These are phyloP conservation scores for Suillus bovinus DNA, from an alignment of 768 basidiomycete genomes.

Conservation along the genomic window DNA sequence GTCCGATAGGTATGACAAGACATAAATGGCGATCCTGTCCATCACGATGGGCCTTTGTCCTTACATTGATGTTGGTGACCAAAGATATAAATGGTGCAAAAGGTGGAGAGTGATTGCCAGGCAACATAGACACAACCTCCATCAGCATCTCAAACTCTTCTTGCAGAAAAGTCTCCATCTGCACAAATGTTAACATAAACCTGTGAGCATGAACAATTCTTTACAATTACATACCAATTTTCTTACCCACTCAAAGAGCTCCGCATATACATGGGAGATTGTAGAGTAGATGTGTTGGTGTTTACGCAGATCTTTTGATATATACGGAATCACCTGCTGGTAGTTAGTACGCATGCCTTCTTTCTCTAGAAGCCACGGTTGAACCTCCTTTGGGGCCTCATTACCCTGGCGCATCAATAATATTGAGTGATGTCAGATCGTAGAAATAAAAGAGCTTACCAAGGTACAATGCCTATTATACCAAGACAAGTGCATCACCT, in stretches of 20 bases:
- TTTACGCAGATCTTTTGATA: neutral
- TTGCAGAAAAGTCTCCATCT: neutral
- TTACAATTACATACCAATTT: neutral
- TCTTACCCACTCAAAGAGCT: neutral
- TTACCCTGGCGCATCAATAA: neutral
- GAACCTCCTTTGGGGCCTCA: neutral
- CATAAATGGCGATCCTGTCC: neutral
- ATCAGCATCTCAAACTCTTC: slow-evolving; percentile 8
- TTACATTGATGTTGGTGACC: slow-evolving; percentile 11
- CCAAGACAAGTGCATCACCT: neutral
- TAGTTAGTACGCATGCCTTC: neutral
- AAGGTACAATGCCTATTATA: neutral
- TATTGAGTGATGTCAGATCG: neutral
- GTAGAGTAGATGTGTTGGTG: neutral
- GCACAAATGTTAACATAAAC: neutral
- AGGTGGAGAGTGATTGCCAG: neutral
- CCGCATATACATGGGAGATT: neutral
- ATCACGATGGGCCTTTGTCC: slow-evolving; percentile 10
- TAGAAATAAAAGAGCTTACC: neutral
- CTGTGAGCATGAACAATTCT: neutral
- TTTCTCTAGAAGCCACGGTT: neutral
- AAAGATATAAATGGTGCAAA: slow-evolving; percentile 4
- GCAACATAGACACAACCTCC: neutral
- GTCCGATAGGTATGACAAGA: slow-evolving; percentile 9
- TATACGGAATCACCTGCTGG: neutral